Evolutionary conservation across 1,139 yeast genomes (phyloP), one percentile per base, ranked within the genome.

Genomic region (Geotrichum europaeum): DNA sequence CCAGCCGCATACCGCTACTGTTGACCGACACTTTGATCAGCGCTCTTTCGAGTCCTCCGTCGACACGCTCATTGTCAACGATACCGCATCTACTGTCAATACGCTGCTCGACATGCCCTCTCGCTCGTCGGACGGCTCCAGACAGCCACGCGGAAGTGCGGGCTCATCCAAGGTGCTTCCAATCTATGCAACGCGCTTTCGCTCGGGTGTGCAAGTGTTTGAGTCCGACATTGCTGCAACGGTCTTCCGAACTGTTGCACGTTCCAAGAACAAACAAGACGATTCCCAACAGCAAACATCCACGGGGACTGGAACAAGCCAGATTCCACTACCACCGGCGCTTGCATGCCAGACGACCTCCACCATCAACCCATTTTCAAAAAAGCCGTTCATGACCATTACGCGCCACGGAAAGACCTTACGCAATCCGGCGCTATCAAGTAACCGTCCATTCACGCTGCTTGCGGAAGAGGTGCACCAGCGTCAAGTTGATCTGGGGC

Each of bases 211-310:
- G 7, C 62, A 59, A 10, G 64, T 61, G 4, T 61, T 43, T 49
- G 62, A 59, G 25, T 61, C 64, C 10, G 64, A 61, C 40, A 25
- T 52, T 2, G 62, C 58, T 1, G 62, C 59, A 24, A 59, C 56
- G 28, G 59, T 59, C 2, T 55, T 57, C 24, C 55, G 60, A 9
- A 59, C 60, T 13, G n/a, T 57, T 18, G 9, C 28, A 10, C 24
- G 58, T 2, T 36, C 43, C n/a, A 36, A 15, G 18, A 5, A 13
- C 18, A 36, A 36, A 13, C 43, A 36, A 36, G 43, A 15, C 1
- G 18, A 36, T 34, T 1, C 13, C 43, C 40, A 36, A n/a, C 43
- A 36, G n/a, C 43, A 36, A 13, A 36, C 13, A 13, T 13, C 3
- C n/a, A 36, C 18, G 2, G n/a, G 43, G 43, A 13, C 7, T 36